Percentiles rank a stretch among this genome's conserved stretches.
These are phyloP conservation scores for Mortierella sp. DNA, from an alignment of 371 early-diverging fungal species.

Conservation along the genomic window DNA sequence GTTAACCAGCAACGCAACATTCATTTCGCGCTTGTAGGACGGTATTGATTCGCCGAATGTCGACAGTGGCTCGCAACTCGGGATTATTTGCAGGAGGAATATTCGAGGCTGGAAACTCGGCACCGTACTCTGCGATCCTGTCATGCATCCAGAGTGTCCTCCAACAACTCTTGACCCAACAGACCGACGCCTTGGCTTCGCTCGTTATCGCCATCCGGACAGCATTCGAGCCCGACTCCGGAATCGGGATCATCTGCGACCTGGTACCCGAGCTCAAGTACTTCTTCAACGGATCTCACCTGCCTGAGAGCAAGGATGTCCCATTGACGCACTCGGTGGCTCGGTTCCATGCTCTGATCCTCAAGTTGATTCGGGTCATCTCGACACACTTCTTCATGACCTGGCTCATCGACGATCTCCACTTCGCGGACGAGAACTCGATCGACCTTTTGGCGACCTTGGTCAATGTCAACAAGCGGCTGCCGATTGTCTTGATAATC, in stretches of 20 bases:
- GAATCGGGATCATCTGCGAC: slow-evolving; percentile 50
- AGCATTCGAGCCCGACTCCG: slow-evolving; percentile 52
- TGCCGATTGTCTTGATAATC: slow-evolving; percentile 53
- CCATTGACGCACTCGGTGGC: slow-evolving; percentile 45
- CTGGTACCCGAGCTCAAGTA: slow-evolving; percentile 46
- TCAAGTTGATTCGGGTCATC: slow-evolving; percentile 52
- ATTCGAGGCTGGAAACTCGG: slow-evolving; percentile 32
- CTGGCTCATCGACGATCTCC: slow-evolving; percentile 55
- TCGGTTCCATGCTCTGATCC: slow-evolving; percentile 49
- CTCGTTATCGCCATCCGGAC: slow-evolving; percentile 50
- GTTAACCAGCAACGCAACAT: neutral
- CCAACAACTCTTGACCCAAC: slow-evolving; percentile 50
- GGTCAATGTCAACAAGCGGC: slow-evolving; percentile 51
- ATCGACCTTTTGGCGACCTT: slow-evolving; percentile 45
- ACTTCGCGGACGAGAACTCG: slow-evolving; percentile 52
- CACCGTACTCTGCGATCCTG: slow-evolving; percentile 54
- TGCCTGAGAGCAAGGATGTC: slow-evolving; percentile 47
- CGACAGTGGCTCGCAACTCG: slow-evolving; percentile 37
- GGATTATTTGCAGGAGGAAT: slow-evolving; percentile 50
- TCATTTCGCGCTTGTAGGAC: slow-evolving; percentile 19
- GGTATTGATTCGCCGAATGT: slow-evolving; percentile 39
- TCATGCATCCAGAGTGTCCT: slow-evolving; percentile 49
- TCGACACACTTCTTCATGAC: slow-evolving; percentile 58
- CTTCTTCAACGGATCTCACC: slow-evolving; percentile 44
- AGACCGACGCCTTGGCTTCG: slow-evolving; percentile 44